Evolutionary conservation across 106 monocot genomes (phyloP).

Genomic region (Apostasia shenzhenica): DNA sequence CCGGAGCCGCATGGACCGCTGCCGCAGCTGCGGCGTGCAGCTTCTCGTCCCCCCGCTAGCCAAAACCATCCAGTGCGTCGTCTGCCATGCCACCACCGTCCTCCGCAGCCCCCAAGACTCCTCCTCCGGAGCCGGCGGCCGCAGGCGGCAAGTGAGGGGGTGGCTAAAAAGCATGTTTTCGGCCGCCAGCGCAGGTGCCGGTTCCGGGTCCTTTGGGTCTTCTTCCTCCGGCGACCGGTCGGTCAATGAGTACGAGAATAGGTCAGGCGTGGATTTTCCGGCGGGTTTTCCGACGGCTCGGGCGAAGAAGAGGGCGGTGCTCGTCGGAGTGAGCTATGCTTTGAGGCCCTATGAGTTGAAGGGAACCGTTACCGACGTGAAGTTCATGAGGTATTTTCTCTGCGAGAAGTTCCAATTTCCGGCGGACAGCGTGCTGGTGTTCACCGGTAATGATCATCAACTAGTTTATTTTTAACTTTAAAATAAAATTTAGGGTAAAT

Average conservation of each 20-base stretch:
- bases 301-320: slow-evolving; percentile 39
- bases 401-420: slow-evolving; percentile 36
- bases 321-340: slow-evolving; percentile 36
- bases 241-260: not conserved
- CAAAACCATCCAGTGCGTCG: slow-evolving; percentile 18
- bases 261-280: slow-evolving; percentile 2
- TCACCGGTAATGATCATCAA: slow-evolving; percentile 37
- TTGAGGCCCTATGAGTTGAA: slow-evolving; percentile 56
- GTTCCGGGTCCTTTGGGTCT: not conserved
- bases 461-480: not conserved
- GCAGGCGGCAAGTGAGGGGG: slow-evolving; percentile 8
- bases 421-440: slow-evolving; percentile 44
- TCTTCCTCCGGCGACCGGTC: not conserved
- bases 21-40: slow-evolving; percentile 21
- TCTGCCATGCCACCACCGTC: slow-evolving; percentile 21
- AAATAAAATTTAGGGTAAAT: not conserved
- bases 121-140: not conserved
- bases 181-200: not conserved
- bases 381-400: slow-evolving; percentile 60
- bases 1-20: slow-evolving; percentile 8
- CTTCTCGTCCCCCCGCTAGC: slow-evolving; percentile 13
- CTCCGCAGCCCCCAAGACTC: not conserved
- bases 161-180: slow-evolving; percentile 31
- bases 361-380: slow-evolving; percentile 77
- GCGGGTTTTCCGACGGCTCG: slow-evolving; percentile 21